Percentiles rank a stretch among this genome's conserved stretches.
phyloP scores from a whole-genome alignment of 768 basidiomycete species.

The Agaricus sinodeliciosus region DNA sequence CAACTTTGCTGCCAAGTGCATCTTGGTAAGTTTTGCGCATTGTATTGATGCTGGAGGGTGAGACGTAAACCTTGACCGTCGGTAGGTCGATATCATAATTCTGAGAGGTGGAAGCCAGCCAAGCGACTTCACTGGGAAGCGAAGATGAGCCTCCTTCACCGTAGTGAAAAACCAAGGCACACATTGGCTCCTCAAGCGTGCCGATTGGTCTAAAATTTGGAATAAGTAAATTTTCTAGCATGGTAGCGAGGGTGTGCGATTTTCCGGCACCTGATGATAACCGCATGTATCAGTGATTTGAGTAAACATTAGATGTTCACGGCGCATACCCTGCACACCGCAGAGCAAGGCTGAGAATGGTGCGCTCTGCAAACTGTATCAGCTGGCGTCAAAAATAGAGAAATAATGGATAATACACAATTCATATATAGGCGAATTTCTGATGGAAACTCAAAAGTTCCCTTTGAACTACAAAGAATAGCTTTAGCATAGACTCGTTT shows the following conservation, averaged over 20 bases:
- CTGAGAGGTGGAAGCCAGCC: slow-evolving; percentile 34
- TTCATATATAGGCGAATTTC: slow-evolving; percentile 62
- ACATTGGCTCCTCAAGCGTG: slow-evolving; percentile 42
- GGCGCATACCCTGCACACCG: slow-evolving; percentile 49
- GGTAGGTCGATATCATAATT: slow-evolving; percentile 24
- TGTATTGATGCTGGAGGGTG: slow-evolving; percentile 52
- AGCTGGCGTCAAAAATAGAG: neutral
- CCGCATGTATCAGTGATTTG: neutral
- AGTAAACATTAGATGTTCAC: neutral
- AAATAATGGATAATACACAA: slow-evolving; percentile 35
- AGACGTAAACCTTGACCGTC: slow-evolving; percentile 46
- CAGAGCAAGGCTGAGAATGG: slow-evolving; percentile 74
- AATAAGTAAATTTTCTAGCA: slow-evolving; percentile 70
- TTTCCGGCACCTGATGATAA: slow-evolving; percentile 53
- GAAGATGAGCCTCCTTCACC: slow-evolving; percentile 57
- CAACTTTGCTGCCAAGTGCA: slow-evolving; percentile 40
- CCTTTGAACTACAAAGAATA: slow-evolving; percentile 25
- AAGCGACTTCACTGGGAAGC: slow-evolving; percentile 62
- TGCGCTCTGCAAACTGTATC: slow-evolving; percentile 42
- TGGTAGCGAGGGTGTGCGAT: slow-evolving; percentile 62
- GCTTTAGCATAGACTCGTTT: neutral
- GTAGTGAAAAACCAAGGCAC: slow-evolving; percentile 62
- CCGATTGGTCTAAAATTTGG: slow-evolving; percentile 43
- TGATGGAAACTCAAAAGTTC: slow-evolving; percentile 20
- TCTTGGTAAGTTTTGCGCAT: slow-evolving; percentile 50